Percentiles rank a stretch among this genome's conserved stretches.
These are phyloP conservation scores for Saccharomyces paradoxus DNA, from an alignment of 805 yeast genomes.

Conservation along the genomic window DNA sequence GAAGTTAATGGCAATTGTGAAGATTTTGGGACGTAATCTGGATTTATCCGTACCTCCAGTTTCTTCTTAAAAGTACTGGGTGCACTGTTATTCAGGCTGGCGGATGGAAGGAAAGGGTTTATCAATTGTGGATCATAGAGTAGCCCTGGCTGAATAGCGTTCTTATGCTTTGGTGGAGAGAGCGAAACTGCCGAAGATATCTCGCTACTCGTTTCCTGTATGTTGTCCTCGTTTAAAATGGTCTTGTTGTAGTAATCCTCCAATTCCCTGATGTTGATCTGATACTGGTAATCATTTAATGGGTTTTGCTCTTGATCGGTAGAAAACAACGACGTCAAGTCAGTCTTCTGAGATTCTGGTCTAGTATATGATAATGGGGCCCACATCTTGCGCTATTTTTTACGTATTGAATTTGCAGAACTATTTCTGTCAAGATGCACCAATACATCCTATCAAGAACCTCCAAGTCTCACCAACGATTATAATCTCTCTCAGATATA, in stretches of 20 bases:
- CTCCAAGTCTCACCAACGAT: neutral
- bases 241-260: slow-evolving; percentile 21
- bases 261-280: slow-evolving; percentile 11
- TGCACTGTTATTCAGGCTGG: neutral
- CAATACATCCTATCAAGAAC: neutral
- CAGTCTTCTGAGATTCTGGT: neutral
- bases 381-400: neutral
- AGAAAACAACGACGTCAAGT: neutral
- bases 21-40: slow-evolving; percentile 14
- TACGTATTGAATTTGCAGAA: neutral
- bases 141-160: neutral
- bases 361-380: neutral
- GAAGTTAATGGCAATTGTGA: slow-evolving; percentile 19
- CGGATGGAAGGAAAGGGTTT: neutral
- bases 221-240: slow-evolving; percentile 14
- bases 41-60: slow-evolving; percentile 18
- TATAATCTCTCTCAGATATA: neutral
- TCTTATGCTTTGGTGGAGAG: neutral
- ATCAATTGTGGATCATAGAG: neutral
- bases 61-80: slow-evolving; percentile 2
- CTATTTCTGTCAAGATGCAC: neutral
- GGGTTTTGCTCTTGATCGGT: neutral
- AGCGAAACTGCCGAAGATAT: neutral
- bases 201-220: neutral
- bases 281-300: neutral